Evolutionary conservation across 2,329 filamentous ascomycete species (phyloP), one percentile per base, ranked within the genome.

Genomic region (Harringtonia aguacate): DNA sequence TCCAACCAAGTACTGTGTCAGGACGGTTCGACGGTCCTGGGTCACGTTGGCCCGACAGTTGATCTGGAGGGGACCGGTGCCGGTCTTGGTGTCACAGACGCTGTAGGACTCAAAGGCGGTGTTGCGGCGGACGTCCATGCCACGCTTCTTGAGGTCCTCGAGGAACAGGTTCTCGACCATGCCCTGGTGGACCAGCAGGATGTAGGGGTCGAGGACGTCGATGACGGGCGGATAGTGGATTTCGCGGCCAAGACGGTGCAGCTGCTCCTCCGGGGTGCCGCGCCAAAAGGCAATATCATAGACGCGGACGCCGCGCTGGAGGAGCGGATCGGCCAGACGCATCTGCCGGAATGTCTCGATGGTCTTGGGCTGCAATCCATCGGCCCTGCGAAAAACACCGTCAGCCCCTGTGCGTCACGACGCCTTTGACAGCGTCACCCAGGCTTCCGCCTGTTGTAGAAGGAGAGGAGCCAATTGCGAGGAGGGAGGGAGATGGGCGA

Each of bases 211-310:
- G 41, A 77, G 55, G 12, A 77, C 69, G 53, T 77, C 73, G 40
- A 77, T 52, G 31, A 52, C 49, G 27, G 51, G 59, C 9, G 79
- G 83, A 56, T 86, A 87, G 58, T 86, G 82, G 15, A 79, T 77
- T 70, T 62, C 56, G 27, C 57, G 57, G 31, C 56, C 55, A n/a
- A 59, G 46, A 3, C 56, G 50, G 47, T 52, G 55, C 29, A 59
- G 50, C 17, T 77, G 75, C 43, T 79, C 64, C 17, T 75, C 75
- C 56, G 79, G 74, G 24, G 61, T 60, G 45, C 75, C 69, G 33
- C 77, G 75, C 81, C 83, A 87, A 58, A 86, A 86, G 36, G 77
- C 72, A 48, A 87, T 86, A 55, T 87, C 83, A 60, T 82, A 84
- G 36, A 87, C 76, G 37, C 75, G 76, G 40, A 81, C 81, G 27